phyloP scores from a whole-genome alignment of 495 filamentous ascomycete species.

The Aspergillus bridgeri region DNA sequence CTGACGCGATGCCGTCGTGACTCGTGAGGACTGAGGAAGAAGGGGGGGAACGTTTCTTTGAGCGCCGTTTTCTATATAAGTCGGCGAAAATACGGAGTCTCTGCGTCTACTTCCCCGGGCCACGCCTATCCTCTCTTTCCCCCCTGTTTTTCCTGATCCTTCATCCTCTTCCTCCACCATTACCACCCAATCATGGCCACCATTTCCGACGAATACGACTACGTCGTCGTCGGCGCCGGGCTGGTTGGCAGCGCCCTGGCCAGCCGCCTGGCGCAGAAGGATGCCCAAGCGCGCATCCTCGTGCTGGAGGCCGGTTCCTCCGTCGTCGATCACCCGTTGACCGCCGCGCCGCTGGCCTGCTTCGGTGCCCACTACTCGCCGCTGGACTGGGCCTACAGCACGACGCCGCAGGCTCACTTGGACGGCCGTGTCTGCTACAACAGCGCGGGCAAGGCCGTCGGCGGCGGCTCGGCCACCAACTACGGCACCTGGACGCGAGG shows the following conservation, averaged over 20 bases:
- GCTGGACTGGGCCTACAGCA: conserved; percentile 28
- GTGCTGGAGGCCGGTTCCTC: conserved; percentile 36
- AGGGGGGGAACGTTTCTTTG: too few relatives aligned
- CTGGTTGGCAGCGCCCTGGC: conserved; percentile 30
- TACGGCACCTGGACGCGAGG: conserved; percentile 37
- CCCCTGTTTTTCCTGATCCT: too few relatives aligned
- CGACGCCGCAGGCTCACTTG: conserved; percentile 24
- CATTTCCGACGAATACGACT: conserved; percentile 15
- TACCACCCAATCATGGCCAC: not conserved
- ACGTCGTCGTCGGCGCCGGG: conserved; percentile 32
- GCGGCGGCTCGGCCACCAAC: conserved; percentile 30
- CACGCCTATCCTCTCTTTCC: too few relatives aligned
- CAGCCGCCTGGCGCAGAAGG: conserved; percentile 17
- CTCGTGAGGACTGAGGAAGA: too few relatives aligned
- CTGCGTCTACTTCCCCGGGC: too few relatives aligned
- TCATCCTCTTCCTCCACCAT: too few relatives aligned
- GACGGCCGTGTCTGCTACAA: conserved; percentile 19
- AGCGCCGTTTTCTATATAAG: too few relatives aligned
- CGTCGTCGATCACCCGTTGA: conserved; percentile 17
- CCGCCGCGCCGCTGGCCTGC: not conserved
- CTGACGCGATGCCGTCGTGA: too few relatives aligned
- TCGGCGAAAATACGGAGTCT: too few relatives aligned
- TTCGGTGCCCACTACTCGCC: conserved; percentile 12
- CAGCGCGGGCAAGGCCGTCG: conserved; percentile 25
- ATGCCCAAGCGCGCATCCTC: conserved; percentile 18